A percentile compares a stretch with the other conserved stretches of the same genome.
These are phyloP conservation scores for Kalmanozyma brasiliensis DNA, from an alignment of 1,284 basidiomycete species.

Conservation along the genomic window DNA sequence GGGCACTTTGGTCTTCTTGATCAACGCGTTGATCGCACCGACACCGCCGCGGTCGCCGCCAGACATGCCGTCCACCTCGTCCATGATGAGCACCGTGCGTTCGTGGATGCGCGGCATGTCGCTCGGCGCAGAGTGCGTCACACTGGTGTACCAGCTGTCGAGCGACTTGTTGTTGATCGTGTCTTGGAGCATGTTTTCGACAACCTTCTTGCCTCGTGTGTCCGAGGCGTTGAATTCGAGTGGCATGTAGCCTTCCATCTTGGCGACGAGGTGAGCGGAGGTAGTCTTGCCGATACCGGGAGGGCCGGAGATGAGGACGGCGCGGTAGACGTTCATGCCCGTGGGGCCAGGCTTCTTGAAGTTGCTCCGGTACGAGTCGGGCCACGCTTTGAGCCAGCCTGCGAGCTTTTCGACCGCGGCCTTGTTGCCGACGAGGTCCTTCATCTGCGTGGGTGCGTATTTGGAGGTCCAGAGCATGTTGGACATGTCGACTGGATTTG, in stretches of 20 bases:
- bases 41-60: conserved; percentile 96
- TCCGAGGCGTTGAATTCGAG: conserved; percentile 98
- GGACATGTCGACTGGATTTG: conserved; percentile 68
- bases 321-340: conserved; percentile 85
- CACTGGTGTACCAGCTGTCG: conserved; percentile 80
- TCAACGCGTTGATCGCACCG: conserved; percentile 88
- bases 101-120: conserved; percentile 74
- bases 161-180: conserved; percentile 76
- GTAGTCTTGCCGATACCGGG: conserved; percentile 99
- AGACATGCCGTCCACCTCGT: conserved; percentile 99
- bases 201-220: conserved; percentile 91
- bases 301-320: conserved; percentile 88
- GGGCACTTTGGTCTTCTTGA: conserved; percentile 95
- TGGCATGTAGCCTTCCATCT: conserved; percentile 85
- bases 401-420: conserved; percentile 83
- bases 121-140: conserved; percentile 8
- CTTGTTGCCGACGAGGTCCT: conserved; percentile 97
- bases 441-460: conserved; percentile 87
- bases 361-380: conserved; percentile 43
- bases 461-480: conserved; percentile 86
- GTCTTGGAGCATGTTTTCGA: conserved; percentile 75
- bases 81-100: conserved; percentile 92
- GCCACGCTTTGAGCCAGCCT: conserved; percentile 87
- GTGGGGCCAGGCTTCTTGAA: conserved; percentile 95
- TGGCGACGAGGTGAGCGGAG: conserved; percentile 90